Base-by-base conservation (phyloP, 306 rosid species). In the Inga laurina region DNA sequence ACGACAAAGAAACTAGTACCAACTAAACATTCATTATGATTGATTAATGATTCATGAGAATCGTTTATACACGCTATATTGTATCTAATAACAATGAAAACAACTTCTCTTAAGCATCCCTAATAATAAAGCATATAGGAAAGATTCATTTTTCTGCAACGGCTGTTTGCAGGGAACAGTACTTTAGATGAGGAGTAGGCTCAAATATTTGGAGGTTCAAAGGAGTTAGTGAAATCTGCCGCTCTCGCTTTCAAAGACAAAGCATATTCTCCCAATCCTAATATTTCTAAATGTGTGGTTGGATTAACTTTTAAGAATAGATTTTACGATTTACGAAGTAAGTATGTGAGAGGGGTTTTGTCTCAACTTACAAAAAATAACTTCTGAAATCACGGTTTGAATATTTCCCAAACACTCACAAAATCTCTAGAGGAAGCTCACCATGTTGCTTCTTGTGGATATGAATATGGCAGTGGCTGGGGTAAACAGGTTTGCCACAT, bases 401-500 rank as follows among this genome's bases (percentile, higher is more conserved):
- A 27, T 27, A 27, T 27, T 27, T 27, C 1, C 27, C 27, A 27
- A 27, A 27, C 27, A 27, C 27, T 27, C 27, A 27, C 27, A 27
- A 27, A 27, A 13, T 49, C 19, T 14, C 11, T 86, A 19, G 87
- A 88, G 44, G 77, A 85, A 57, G 92, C 96, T 35, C 21, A 34
- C 73, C 79, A 80, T 57, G 91, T 91, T 10, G 89, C 93, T 44
- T 21, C 51, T 62, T 87, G 82, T 70, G 84, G 45, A 41, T 94
- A 91, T 61, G 98, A 93, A 87, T 35, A 56, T 59, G 87, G 82
- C 64, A 91, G 87, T 56, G 71, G 34, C 5, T 94, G 98, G 98
- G 97, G 97, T n/a, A 54, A 34, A 27, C 81, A 89, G 94, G 97
- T 92, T 16, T 4, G 35, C 0, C 37, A 75, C 16, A 34, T 10